phyloP scores from a whole-genome alignment of 192 early-diverging fungal genomes.

The Backusella tuberculispora region DNA sequence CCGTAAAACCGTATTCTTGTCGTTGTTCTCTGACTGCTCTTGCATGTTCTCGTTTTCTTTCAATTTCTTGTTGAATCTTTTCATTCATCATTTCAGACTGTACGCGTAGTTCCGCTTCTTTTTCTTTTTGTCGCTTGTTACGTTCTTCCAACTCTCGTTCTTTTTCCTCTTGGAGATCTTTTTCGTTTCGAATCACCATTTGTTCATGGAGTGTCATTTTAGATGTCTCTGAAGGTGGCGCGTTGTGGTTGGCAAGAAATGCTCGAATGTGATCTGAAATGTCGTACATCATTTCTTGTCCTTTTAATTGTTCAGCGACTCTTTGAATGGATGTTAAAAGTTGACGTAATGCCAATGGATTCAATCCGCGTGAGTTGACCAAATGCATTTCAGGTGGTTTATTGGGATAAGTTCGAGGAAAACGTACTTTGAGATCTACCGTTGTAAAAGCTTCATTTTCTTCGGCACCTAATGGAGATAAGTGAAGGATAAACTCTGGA shows the following conservation, averaged over 20 bases:
- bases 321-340: constrained; percentile 42
- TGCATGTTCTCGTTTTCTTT: constrained; percentile 38
- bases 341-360: constrained; percentile 50
- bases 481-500: constrained; percentile 57
- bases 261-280: constrained; percentile 60
- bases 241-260: constrained; percentile 62
- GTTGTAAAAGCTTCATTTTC: constrained; percentile 48
- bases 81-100: constrained; percentile 43
- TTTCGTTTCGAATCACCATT: constrained; percentile 55
- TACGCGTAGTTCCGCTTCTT: constrained; percentile 40
- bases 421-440: constrained; percentile 59
- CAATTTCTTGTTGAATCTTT: constrained; percentile 36
- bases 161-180: constrained; percentile 51
- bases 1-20: constrained; percentile 25
- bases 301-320: constrained; percentile 47
- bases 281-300: constrained; percentile 73
- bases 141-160: constrained; percentile 44
- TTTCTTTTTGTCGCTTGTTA: constrained; percentile 43
- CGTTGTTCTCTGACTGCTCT: constrained; percentile 25
- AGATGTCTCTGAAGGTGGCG: constrained; percentile 47
- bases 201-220: constrained; percentile 62
- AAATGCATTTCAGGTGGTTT: constrained; percentile 61
- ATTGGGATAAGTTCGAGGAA: constrained; percentile 71
- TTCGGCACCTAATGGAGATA: constrained; percentile 50
- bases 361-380: constrained; percentile 56